Conservation (phyloP, 2,329 filamentous ascomycete species). For the Incumbomyces lentus region DNA sequence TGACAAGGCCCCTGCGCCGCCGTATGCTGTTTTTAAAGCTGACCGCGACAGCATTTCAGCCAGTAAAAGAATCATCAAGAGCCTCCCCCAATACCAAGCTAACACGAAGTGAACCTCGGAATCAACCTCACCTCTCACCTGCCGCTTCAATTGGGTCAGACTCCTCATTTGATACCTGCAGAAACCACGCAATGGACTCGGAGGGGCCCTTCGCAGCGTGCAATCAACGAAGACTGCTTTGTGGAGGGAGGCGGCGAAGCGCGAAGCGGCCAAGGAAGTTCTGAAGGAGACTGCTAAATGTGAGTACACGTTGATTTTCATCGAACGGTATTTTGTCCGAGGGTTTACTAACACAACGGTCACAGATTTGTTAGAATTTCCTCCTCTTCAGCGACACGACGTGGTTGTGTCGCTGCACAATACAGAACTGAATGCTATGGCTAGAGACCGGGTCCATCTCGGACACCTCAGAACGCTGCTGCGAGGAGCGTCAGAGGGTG, state of each 20-base stretch:
- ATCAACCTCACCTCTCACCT: too few relatives aligned
- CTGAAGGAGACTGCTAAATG: conserved; percentile 6
- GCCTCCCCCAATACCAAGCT: too few relatives aligned
- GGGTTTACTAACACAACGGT: neutral
- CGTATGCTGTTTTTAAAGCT: too few relatives aligned
- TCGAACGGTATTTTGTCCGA: neutral
- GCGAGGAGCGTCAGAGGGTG: neutral
- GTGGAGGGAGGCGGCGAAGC: neutral
- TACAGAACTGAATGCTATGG: neutral
- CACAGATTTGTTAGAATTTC: neutral
- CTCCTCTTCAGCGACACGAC: neutral
- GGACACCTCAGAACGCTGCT: neutral
- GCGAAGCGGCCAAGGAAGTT: conserved; percentile 9
- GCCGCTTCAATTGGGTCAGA: too few relatives aligned
- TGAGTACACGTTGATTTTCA: neutral
- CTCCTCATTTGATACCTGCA: too few relatives aligned
- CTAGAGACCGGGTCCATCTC: neutral
- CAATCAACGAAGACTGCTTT: neutral
- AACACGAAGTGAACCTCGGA: too few relatives aligned
- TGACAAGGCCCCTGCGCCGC: too few relatives aligned
- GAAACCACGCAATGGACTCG: too few relatives aligned
- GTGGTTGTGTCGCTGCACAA: neutral
- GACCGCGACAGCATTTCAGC: too few relatives aligned
- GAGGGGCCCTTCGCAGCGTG: too few relatives aligned
- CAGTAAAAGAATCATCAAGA: too few relatives aligned